Evolutionary conservation across 768 basidiomycete genomes (phyloP), one percentile per base, ranked within the genome.

Genomic region (Lenzites betulinus): DNA sequence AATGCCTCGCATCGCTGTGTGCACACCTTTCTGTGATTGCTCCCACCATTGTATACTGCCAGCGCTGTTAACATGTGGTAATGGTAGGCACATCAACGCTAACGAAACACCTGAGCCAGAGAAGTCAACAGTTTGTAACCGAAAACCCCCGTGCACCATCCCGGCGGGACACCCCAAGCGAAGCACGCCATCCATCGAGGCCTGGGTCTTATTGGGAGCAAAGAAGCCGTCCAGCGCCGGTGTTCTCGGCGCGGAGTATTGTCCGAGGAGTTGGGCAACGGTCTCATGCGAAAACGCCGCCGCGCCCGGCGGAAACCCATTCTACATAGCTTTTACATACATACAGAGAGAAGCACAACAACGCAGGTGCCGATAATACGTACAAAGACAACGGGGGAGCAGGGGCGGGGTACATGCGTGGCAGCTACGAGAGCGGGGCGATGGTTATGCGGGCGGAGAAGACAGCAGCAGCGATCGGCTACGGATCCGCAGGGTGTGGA

Each of bases 311-410:
- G 28, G 18, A 20, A 22, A 41, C 8, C 48, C 36, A 41, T 49
- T 56, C 55, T 49, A 41, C 47, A 49, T 49, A 7, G 55, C 39
- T 39, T 25, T 33, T 33, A 33, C 30, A 36, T 55, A 55, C 54
- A 55, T 35, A 28, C n/a, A n/a, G 54, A 18, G n/a, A 9, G 36
- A n/a, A n/a, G 30, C 30, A 33, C 30, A 33, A 33, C 30, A 33
- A 33, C 18, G 25, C 35, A 28, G 53, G 28, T 22, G 28, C 28
- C 22, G 42, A 35, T 56, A 56, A 49, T 49, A 56, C 55, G 55
- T 56, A 56, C 55, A 56, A 11, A 41, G 36, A 41, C 12, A 12
- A 15, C 9, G 35, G 36, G 55, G 28, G 33, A 11, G 22, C 13
- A 9, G 35, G 38, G 15, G 15, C 13, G 38, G 38, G 13, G 38